Evolutionary conservation across 2,329 filamentous ascomycete genomes (phyloP).

Genomic region (Furcasterigmium furcatum): DNA sequence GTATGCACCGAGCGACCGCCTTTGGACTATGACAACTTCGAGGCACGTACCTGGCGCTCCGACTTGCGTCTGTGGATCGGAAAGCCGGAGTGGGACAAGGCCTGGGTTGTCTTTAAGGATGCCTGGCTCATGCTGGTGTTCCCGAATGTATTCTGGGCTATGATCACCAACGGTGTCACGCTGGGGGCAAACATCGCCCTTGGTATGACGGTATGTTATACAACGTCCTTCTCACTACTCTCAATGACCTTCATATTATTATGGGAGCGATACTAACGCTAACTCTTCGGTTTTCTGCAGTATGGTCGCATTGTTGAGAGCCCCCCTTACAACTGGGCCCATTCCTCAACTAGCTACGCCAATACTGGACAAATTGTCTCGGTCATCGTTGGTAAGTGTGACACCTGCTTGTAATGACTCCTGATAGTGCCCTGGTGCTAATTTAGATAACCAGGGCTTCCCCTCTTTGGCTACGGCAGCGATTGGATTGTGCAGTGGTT

Average conservation of each 20-base stretch:
- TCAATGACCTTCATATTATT: not conserved
- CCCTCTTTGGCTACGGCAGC: slow-evolving; percentile 32
- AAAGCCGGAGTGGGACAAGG: slow-evolving; percentile 30
- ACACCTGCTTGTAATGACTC: too few relatives aligned
- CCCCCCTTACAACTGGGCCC: slow-evolving; percentile 32
- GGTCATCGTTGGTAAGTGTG: slow-evolving; percentile 19
- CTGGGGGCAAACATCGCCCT: slow-evolving; percentile 37
- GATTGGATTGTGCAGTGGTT: slow-evolving; percentile 30
- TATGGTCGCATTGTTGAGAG: slow-evolving; percentile 31
- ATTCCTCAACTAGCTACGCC: slow-evolving; percentile 28
- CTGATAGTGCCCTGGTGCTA: not conserved
- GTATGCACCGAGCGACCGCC: slow-evolving; percentile 11
- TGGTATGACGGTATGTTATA: slow-evolving; percentile 27
- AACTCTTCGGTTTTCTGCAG: too few relatives aligned
- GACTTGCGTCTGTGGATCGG: slow-evolving; percentile 36
- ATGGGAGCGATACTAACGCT: too few relatives aligned
- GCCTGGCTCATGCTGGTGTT: slow-evolving; percentile 19
- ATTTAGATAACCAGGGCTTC: slow-evolving; percentile 27
- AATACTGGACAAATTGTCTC: slow-evolving; percentile 35
- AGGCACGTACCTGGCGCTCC: slow-evolving; percentile 25
- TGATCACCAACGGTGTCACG: slow-evolving; percentile 25
- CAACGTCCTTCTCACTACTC: too few relatives aligned
- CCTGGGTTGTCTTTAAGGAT: slow-evolving; percentile 7
- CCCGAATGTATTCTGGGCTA: slow-evolving; percentile 38
- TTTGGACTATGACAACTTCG: slow-evolving; percentile 31